Conservation (phyloP, 2,329 filamentous ascomycete genomes). For the Thelonectria discophora region DNA sequence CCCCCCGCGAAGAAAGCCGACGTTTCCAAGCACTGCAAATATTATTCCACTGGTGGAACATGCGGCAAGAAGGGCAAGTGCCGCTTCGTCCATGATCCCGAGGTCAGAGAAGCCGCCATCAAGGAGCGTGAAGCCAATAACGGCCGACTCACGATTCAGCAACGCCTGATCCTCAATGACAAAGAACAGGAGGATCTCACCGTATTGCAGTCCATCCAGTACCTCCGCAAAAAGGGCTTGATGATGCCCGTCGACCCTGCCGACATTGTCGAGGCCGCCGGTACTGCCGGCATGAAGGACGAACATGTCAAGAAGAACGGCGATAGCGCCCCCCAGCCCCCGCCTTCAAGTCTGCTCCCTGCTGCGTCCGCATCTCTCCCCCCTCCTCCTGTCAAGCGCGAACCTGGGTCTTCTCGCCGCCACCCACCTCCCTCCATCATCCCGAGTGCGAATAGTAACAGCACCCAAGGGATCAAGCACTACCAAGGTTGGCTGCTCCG, state of each 20-base stretch:
- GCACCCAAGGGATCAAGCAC: constrained; percentile 45
- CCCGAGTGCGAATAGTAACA: constrained; percentile 45
- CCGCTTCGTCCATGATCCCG: constrained; percentile 74
- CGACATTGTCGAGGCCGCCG: constrained; percentile 23
- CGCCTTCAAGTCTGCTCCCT: constrained; percentile 48
- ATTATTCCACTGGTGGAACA: constrained; percentile 73
- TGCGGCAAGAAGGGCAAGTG: constrained; percentile 80
- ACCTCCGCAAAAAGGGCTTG: constrained; percentile 68
- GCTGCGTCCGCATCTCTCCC: constrained; percentile 51
- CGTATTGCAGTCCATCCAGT: constrained; percentile 72
- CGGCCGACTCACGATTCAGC: constrained; percentile 71
- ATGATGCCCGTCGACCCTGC: constrained; percentile 47
- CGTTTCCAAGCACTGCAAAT: constrained; percentile 73
- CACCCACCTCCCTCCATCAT: constrained; percentile 45
- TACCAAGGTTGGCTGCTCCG: constrained; percentile 51
- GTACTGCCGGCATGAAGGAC: constrained; percentile 27
- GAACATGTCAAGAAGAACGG: constrained; percentile 32
- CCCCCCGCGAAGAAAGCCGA: constrained; percentile 66
- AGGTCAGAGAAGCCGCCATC: constrained; percentile 69
- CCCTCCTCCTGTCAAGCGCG: constrained; percentile 47
- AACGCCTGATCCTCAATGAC: constrained; percentile 72
- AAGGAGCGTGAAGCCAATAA: constrained; percentile 71
- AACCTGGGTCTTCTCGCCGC: constrained; percentile 45
- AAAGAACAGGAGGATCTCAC: constrained; percentile 74
- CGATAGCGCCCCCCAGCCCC: constrained; percentile 26